A percentile compares a stretch with the other conserved stretches of the same genome.
phyloP scores from a whole-genome alignment of 441 rosid genomes.

The Corymbia calophylla region DNA sequence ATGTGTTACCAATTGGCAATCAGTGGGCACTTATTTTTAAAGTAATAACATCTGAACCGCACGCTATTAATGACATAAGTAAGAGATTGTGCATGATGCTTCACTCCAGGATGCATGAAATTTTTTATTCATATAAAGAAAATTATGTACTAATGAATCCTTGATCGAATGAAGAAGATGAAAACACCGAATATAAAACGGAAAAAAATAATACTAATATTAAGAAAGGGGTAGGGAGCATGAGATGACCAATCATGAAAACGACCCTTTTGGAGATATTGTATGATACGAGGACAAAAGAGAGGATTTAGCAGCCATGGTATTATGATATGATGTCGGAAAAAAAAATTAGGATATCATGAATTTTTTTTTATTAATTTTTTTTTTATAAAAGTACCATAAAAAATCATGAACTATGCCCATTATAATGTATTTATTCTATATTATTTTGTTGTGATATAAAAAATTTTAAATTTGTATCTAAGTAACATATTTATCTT shows the following conservation, averaged over 20 bases:
- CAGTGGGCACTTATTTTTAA: neutral
- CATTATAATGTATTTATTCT: too few relatives aligned
- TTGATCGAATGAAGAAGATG: neutral
- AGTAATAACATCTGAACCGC: neutral
- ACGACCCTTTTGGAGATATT: neutral
- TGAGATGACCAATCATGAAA: neutral
- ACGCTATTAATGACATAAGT: neutral
- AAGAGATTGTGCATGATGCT: neutral
- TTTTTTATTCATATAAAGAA: neutral
- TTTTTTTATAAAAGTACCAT: too few relatives aligned
- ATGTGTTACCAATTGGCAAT: neutral
- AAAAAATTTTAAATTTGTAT: too few relatives aligned
- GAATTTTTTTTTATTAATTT: neutral
- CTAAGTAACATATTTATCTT: too few relatives aligned
- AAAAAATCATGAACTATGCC: neutral
- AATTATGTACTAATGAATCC: neutral
- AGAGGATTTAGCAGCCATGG: neutral
- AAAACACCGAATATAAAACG: neutral
- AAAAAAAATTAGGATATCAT: neutral
- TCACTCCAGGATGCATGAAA: neutral
- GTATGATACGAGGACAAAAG: neutral
- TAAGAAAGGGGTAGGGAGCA: neutral
- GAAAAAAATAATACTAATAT: neutral
- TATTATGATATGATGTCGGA: neutral
- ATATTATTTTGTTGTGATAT: too few relatives aligned